Conservation (phyloP, 1,139 yeast species). For the Saccharomyces hybrid region DNA sequence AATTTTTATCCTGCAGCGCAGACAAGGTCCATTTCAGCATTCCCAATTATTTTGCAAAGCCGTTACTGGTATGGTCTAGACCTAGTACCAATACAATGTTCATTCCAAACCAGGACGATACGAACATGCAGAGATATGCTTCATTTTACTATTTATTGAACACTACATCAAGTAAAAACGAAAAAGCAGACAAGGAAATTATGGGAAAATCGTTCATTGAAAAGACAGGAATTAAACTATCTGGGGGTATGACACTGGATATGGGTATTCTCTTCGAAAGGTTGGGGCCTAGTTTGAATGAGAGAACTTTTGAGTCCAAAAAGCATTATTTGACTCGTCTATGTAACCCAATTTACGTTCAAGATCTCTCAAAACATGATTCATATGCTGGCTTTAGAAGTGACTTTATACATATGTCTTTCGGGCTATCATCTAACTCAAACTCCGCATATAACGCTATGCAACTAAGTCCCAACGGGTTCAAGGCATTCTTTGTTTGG, state of each 20-base stretch:
- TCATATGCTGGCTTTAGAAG: conserved; percentile 76
- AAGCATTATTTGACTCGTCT: conserved; percentile 69
- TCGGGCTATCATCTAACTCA: conserved; percentile 50
- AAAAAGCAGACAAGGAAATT: conserved; percentile 13
- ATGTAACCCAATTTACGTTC: conserved; percentile 54
- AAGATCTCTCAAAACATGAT: conserved; percentile 46
- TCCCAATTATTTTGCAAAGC: conserved; percentile 55
- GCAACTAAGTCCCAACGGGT: conserved; percentile 64
- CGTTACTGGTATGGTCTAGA: conserved; percentile 55
- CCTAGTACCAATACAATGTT: conserved; percentile 39
- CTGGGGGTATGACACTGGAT: conserved; percentile 53
- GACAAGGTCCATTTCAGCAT: conserved; percentile 63
- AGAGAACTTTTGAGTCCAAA: conserved; percentile 45
- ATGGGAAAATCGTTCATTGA: conserved; percentile 34
- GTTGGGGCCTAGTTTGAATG: conserved; percentile 27
- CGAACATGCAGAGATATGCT: conserved; percentile 40
- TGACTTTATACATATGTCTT: conserved; percentile 67
- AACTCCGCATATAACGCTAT: conserved; percentile 53
- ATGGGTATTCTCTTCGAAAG: conserved; percentile 57
- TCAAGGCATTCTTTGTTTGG: conserved; percentile 71
- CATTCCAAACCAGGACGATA: conserved; percentile 36
- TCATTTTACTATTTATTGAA: conserved; percentile 44
- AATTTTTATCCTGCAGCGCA: conserved; percentile 56
- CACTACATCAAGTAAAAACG: conserved; percentile 21
- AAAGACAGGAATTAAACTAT: conserved; percentile 48